Evolutionary conservation across 768 basidiomycete genomes (phyloP).

Genomic region (Lactarius sp.): DNA sequence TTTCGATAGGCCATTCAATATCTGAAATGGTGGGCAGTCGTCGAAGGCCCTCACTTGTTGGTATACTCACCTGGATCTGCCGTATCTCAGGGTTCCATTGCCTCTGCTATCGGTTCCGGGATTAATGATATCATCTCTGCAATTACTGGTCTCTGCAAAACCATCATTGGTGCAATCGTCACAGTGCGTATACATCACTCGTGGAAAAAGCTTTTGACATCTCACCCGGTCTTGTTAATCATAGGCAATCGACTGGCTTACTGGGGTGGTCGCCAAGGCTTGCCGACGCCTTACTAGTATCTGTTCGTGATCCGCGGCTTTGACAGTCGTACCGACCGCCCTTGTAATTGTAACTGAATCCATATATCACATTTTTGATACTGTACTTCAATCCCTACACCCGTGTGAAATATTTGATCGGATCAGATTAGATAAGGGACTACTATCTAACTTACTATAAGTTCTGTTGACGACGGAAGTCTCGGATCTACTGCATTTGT

Average conservation of each 20-base stretch:
- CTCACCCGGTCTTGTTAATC: background rate
- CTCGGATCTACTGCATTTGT: too few relatives aligned
- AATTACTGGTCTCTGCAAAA: slow-evolving; percentile 54
- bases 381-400: too few relatives aligned
- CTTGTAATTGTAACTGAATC: too few relatives aligned
- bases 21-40: slow-evolving; percentile 5
- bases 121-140: slow-evolving; percentile 57
- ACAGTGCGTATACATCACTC: slow-evolving; percentile 38
- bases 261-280: background rate
- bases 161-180: slow-evolving; percentile 55
- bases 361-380: too few relatives aligned
- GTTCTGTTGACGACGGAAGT: too few relatives aligned
- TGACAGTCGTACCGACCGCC: background rate
- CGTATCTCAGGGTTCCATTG: slow-evolving; percentile 47
- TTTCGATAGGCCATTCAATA: background rate
- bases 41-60: background rate
- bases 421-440: too few relatives aligned
- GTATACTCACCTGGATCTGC: background rate
- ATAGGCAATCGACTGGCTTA: slow-evolving; percentile 44
- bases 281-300: background rate
- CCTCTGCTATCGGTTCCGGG: slow-evolving; percentile 60
- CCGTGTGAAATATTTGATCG: too few relatives aligned
- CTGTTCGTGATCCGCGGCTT: too few relatives aligned
- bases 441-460: too few relatives aligned
- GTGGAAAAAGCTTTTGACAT: too few relatives aligned